A percentile compares a stretch with the other conserved stretches of the same genome.
Evolutionary conservation across 2,329 filamentous ascomycete genomes (phyloP).

Genomic region (Tolypocladium nubicola): DNA sequence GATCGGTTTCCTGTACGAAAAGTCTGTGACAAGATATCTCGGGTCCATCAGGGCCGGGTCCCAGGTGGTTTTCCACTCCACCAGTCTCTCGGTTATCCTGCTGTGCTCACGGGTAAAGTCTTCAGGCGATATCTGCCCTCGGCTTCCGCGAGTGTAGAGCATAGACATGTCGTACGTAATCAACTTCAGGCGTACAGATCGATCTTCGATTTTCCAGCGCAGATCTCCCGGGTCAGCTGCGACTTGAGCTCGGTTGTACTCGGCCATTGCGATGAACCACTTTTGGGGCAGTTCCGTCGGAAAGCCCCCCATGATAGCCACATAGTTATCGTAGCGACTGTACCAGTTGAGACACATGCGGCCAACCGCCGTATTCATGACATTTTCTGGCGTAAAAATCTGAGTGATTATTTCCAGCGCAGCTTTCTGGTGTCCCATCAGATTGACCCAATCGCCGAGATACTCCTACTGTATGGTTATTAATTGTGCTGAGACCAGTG

Average conservation of each 20-base stretch:
- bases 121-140: conserved; percentile 51
- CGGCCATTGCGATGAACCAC: conserved; percentile 62
- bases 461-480: conserved; percentile 58
- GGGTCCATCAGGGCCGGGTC: conserved; percentile 52
- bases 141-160: conserved; percentile 59
- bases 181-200: conserved; percentile 55
- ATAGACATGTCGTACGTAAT: conserved; percentile 73
- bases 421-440: conserved; percentile 86
- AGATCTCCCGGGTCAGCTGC: conserved; percentile 50
- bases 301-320: conserved; percentile 72
- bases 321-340: conserved; percentile 74
- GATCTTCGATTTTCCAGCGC: conserved; percentile 55
- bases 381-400: conserved; percentile 66
- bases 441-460: conserved; percentile 88
- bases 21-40: conserved; percentile 52
- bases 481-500: background rate
- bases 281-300: conserved; percentile 62
- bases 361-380: conserved; percentile 59
- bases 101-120: conserved; percentile 55
- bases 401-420: conserved; percentile 71
- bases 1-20: conserved; percentile 40
- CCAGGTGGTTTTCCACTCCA: conserved; percentile 43
- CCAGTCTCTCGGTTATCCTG: conserved; percentile 35
- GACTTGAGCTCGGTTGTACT: conserved; percentile 51
- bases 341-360: conserved; percentile 83